A percentile compares a stretch with the other conserved stretches of the same genome.
Conservation (phyloP, 2,329 filamentous ascomycete genomes). For the Aulographum hederae region DNA sequence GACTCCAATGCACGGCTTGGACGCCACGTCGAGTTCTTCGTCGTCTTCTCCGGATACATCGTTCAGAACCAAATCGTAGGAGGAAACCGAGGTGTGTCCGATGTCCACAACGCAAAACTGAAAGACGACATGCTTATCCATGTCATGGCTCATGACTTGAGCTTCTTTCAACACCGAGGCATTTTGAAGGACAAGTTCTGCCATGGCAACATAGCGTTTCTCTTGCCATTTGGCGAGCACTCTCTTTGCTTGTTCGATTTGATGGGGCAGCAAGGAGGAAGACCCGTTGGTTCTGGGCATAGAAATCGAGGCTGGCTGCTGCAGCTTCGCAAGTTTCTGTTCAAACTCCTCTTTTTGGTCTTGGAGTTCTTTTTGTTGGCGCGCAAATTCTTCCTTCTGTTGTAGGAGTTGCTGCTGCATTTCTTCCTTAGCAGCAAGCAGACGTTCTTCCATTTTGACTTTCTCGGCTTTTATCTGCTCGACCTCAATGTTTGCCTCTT, state of each 20-base stretch:
- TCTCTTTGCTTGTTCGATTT: slow-evolving; percentile 50
- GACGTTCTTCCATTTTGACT: slow-evolving; percentile 62
- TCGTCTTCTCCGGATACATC: slow-evolving; percentile 79
- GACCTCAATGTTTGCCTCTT: slow-evolving; percentile 58
- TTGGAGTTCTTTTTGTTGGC: slow-evolving; percentile 49
- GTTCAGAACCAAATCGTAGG: slow-evolving; percentile 91
- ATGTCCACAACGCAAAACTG: slow-evolving; percentile 85
- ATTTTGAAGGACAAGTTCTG: slow-evolving; percentile 75
- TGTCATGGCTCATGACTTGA: slow-evolving; percentile 92
- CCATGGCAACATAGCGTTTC: slow-evolving; percentile 82
- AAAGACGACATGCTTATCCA: slow-evolving; percentile 83
- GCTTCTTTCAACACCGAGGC: slow-evolving; percentile 83
- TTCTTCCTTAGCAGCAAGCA: slow-evolving; percentile 63
- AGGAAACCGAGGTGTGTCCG: slow-evolving; percentile 77
- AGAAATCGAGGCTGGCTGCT: slow-evolving; percentile 21
- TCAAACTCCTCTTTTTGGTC: slow-evolving; percentile 74
- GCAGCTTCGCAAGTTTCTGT: slow-evolving; percentile 61
- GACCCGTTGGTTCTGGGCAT: too few relatives aligned
- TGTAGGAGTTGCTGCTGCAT: slow-evolving; percentile 74
- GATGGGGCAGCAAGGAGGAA: slow-evolving; percentile 46
- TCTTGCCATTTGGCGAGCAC: slow-evolving; percentile 61
- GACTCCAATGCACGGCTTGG: slow-evolving; percentile 80
- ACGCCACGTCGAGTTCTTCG: slow-evolving; percentile 57
- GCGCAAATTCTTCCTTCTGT: slow-evolving; percentile 48
- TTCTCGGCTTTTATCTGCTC: slow-evolving; percentile 76